A percentile compares a stretch with the other conserved stretches of the same genome.
These are phyloP conservation scores for Salvia splendens DNA, from an alignment of 257 asterid genomes.

Conservation along the genomic window DNA sequence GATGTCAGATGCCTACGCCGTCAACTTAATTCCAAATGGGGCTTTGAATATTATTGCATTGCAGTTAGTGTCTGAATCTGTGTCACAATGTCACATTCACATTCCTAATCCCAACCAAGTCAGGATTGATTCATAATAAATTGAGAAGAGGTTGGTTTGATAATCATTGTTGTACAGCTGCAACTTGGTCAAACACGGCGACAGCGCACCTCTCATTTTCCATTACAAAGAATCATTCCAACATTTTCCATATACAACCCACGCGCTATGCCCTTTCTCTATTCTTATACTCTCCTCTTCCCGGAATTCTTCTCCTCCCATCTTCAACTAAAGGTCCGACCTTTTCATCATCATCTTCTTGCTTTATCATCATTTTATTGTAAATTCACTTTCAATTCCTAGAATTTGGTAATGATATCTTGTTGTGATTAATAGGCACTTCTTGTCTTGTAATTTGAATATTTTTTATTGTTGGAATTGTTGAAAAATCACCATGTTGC, in stretches of 20 bases:
- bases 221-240: background rate
- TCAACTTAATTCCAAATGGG: too few relatives aligned
- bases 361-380: background rate
- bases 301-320: background rate
- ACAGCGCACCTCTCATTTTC: constrained; percentile 30
- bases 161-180: constrained; percentile 33
- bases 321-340: background rate
- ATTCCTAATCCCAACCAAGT: too few relatives aligned
- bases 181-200: constrained; percentile 32
- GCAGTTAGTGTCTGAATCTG: too few relatives aligned
- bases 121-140: background rate
- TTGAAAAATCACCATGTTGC: too few relatives aligned
- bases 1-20: too few relatives aligned
- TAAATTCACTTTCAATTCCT: background rate
- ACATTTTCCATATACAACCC: background rate
- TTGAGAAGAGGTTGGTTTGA: background rate
- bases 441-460: too few relatives aligned
- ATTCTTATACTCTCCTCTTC: background rate
- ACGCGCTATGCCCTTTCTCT: constrained; percentile 29
- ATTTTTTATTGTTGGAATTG: too few relatives aligned
- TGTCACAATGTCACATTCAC: too few relatives aligned
- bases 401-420: background rate
- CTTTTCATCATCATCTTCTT: background rate
- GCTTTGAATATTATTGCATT: too few relatives aligned
- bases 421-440: background rate